These are phyloP conservation scores for Suillus luteus DNA, from an alignment of 768 basidiomycete species.

Conservation along the genomic window DNA sequence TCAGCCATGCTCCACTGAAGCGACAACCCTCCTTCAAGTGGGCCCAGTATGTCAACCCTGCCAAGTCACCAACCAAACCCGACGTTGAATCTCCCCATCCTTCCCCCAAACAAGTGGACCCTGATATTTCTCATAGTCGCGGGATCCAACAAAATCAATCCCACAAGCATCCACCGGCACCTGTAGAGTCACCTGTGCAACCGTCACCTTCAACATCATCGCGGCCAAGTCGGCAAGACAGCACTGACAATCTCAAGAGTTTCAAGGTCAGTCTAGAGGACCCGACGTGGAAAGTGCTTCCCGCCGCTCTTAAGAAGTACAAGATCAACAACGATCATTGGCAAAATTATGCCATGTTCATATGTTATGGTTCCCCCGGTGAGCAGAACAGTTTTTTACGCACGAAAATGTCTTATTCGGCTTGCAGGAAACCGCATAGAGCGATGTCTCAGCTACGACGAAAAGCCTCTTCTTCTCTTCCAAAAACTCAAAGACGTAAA, in stretches of 20 bases:
- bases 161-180: slow-evolving; percentile 37
- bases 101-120: slow-evolving; percentile 78
- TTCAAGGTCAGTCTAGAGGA: slow-evolving; percentile 98
- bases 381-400: slow-evolving; percentile 23
- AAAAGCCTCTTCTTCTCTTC: slow-evolving; percentile 95
- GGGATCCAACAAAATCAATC: slow-evolving; percentile 22
- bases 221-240: slow-evolving; percentile 58
- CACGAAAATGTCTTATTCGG: slow-evolving; percentile 1
- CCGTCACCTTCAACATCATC: slow-evolving; percentile 29
- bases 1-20: slow-evolving; percentile 52
- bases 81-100: slow-evolving; percentile 75
- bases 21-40: slow-evolving; percentile 88
- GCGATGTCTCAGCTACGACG: slow-evolving; percentile 95
- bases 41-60: slow-evolving; percentile 77
- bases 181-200: slow-evolving; percentile 29
- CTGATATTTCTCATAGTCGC: slow-evolving; percentile 54
- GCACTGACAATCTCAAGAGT: slow-evolving; percentile 77
- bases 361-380: slow-evolving; percentile 95
- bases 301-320: slow-evolving; percentile 97
- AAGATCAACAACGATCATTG: slow-evolving; percentile 98
- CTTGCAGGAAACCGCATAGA: slow-evolving; percentile 73
- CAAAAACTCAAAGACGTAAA: slow-evolving; percentile 96
- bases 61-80: slow-evolving; percentile 79
- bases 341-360: slow-evolving; percentile 99
- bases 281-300: slow-evolving; percentile 97